A percentile compares a stretch with the other conserved stretches of the same genome.
Evolutionary conservation across 2,329 filamentous ascomycete species (phyloP).

Genomic region (Mariannaea sp.): DNA sequence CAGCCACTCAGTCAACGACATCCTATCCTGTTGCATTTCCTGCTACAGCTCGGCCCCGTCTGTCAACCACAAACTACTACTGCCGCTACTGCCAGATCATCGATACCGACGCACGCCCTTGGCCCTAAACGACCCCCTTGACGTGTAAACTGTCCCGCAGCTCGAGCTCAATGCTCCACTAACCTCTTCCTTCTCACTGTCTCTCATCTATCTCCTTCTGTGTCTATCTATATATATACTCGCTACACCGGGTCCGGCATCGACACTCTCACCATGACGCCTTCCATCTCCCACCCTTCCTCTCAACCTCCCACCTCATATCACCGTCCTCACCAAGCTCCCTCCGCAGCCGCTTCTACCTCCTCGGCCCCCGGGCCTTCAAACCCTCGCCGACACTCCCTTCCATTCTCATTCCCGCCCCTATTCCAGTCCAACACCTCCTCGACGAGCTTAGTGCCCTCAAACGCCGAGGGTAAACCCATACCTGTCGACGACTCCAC

Average conservation of each 20-base stretch:
- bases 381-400: conserved; percentile 43
- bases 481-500: conserved; percentile 62
- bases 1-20: conserved; percentile 16
- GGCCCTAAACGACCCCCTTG: conserved; percentile 22
- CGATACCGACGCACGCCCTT: conserved; percentile 24
- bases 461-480: conserved; percentile 60
- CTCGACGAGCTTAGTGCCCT: conserved; percentile 58
- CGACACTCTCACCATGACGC: conserved; percentile 25
- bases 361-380: conserved; percentile 30
- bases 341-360: conserved; percentile 32
- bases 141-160: conserved; percentile 28
- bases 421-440: conserved; percentile 55
- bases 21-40: conserved; percentile 12
- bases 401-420: conserved; percentile 55
- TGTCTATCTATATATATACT: conserved; percentile 31
- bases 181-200: conserved; percentile 27
- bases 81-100: conserved; percentile 29
- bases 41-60: conserved; percentile 6
- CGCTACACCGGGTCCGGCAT: conserved; percentile 19
- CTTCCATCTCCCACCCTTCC: conserved; percentile 24
- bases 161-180: conserved; percentile 33
- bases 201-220: too few species aligned
- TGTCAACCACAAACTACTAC: conserved; percentile 22
- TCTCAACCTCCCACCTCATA: conserved; percentile 22
- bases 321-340: conserved; percentile 33